These are phyloP conservation scores for Macrolepiota fuliginosa DNA, from an alignment of 768 basidiomycete genomes.

Conservation along the genomic window DNA sequence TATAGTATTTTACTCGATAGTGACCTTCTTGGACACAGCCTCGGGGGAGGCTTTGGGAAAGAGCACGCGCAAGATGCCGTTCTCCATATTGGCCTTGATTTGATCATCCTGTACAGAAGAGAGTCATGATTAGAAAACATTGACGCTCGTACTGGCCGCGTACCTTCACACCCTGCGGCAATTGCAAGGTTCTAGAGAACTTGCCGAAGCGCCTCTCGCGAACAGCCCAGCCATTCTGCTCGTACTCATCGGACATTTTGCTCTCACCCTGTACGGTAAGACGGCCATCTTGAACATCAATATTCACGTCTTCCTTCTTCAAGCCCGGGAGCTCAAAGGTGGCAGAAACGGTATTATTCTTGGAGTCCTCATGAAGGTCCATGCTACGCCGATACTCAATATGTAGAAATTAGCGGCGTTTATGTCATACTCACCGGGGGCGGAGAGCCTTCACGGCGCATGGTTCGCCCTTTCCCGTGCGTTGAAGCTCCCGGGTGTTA, in stretches of 20 bases:
- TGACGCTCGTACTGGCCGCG: background rate
- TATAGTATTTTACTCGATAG: conserved; percentile 19
- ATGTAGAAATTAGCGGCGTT: background rate
- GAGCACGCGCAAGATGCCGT: conserved; percentile 43
- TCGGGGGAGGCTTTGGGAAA: conserved; percentile 47
- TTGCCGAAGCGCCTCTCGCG: conserved; percentile 47
- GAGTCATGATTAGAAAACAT: background rate
- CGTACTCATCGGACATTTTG: conserved; percentile 25
- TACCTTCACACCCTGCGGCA: conserved; percentile 52
- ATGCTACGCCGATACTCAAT: background rate
- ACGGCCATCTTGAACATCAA: conserved; percentile 44
- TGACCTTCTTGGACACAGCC: conserved; percentile 41
- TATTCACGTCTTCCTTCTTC: conserved; percentile 43
- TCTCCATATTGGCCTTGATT: conserved; percentile 44
- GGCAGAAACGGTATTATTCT: conserved; percentile 38
- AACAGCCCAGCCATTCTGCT: conserved; percentile 36
- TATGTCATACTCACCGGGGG: background rate
- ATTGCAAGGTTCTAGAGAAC: conserved; percentile 46
- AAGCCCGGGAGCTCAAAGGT: conserved; percentile 56
- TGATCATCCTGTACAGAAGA: conserved; percentile 32
- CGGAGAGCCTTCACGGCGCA: background rate
- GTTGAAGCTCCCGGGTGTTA: conserved; percentile 5
- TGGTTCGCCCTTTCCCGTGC: background rate
- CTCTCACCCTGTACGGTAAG: conserved; percentile 48
- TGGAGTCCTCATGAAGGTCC: background rate